Evolutionary conservation across 352 stramenopile genomes (phyloP).

Genomic region (Phytopythium kandeliae): DNA sequence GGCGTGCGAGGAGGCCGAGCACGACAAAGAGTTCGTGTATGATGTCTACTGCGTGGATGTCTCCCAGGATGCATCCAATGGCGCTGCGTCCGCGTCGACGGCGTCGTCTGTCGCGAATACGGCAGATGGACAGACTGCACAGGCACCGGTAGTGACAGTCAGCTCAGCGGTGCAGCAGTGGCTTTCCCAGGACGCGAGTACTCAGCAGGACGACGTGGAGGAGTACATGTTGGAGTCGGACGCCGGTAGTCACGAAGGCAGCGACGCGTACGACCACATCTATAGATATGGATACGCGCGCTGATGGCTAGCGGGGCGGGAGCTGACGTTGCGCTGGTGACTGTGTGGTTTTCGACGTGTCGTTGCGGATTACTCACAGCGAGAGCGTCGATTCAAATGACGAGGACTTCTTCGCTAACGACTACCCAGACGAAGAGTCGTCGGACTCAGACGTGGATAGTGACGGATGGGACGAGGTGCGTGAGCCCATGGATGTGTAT

Average conservation of each 20-base stretch:
- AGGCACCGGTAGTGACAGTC: constrained; percentile 55
- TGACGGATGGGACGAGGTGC: constrained; percentile 31
- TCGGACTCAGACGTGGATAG: constrained; percentile 24
- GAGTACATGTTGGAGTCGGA: constrained; percentile 81
- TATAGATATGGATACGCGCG: constrained; percentile 27
- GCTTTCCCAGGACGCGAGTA: constrained; percentile 55
- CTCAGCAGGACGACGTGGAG: constrained; percentile 45
- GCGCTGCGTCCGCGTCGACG: not conserved
- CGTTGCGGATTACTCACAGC: constrained; percentile 21
- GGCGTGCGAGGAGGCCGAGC: constrained; percentile 69
- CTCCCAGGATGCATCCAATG: constrained; percentile 22
- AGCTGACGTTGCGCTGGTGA: not conserved
- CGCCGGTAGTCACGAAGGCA: constrained; percentile 61
- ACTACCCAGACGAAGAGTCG: constrained; percentile 83
- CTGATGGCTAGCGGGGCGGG: constrained; percentile 9
- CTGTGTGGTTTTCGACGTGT: constrained; percentile 16
- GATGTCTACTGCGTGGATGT: constrained; percentile 84
- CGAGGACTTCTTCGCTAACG: constrained; percentile 69
- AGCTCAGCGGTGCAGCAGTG: constrained; percentile 76
- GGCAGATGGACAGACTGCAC: constrained; percentile 15
- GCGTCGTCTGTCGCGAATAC: constrained; percentile 3
- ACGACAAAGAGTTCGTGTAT: constrained; percentile 81
- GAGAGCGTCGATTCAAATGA: constrained; percentile 83
- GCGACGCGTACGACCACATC: constrained; percentile 44
- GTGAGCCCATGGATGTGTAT: not conserved